Percentiles rank a stretch among this genome's conserved stretches.
Conservation (phyloP, 2,329 filamentous ascomycete species). For the Stachybotrys chartarum region DNA sequence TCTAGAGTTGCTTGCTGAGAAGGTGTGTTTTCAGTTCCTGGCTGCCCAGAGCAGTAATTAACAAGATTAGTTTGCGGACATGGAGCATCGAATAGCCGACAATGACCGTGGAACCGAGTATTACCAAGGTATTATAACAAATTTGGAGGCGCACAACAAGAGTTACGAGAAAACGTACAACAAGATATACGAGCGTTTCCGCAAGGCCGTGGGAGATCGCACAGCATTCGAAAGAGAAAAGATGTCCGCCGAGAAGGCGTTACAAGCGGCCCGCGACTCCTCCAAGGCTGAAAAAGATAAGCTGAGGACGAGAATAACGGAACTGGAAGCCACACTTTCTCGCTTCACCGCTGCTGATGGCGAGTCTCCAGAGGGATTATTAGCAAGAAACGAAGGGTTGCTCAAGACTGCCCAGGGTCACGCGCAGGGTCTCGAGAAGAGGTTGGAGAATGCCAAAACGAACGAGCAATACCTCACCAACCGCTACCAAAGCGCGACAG, state of each 20-base stretch:
- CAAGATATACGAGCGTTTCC: constrained; percentile 38
- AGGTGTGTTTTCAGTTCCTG: constrained; percentile 18
- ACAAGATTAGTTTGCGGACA: constrained; percentile 18
- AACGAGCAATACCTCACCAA: constrained; percentile 51
- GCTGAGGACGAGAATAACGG: constrained; percentile 25
- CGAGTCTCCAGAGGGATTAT: constrained; percentile 6
- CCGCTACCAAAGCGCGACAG: constrained; percentile 52
- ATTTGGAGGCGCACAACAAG: constrained; percentile 36
- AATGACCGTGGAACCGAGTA: constrained; percentile 25
- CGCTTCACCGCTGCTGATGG: constrained; percentile 18
- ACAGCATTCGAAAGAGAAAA: constrained; percentile 38
- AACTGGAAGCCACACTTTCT: constrained; percentile 25
- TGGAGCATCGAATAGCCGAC: constrained; percentile 16
- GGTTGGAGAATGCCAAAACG: constrained; percentile 31
- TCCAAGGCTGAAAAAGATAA: constrained; percentile 27
- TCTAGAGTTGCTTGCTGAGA: constrained; percentile 31
- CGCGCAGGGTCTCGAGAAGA: constrained; percentile 32
- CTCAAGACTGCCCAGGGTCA: constrained; percentile 29
- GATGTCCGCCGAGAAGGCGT: constrained; percentile 26
- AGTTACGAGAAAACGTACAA: constrained; percentile 37
- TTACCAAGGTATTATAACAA: constrained; percentile 24
- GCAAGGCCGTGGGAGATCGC: constrained; percentile 44
- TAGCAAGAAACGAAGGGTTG: not conserved
- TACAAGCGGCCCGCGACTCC: constrained; percentile 17
- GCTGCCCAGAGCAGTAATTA: not conserved